A percentile compares a stretch with the other conserved stretches of the same genome.
phyloP scores from a whole-genome alignment of 139 green algal genomes.

The Astrephomene gubernaculifera region DNA sequence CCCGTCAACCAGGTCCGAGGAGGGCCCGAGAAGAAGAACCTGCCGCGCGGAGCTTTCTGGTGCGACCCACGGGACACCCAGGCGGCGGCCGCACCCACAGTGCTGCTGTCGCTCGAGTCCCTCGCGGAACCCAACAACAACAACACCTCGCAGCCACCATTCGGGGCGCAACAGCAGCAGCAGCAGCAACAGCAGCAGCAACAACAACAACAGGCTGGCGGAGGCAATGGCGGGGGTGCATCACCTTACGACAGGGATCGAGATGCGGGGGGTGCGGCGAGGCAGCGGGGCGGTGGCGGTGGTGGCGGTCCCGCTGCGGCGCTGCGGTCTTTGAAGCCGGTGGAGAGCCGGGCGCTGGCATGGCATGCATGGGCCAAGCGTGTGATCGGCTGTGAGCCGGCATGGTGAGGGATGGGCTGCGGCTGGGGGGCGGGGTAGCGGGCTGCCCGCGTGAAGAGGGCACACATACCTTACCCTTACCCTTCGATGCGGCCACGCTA shows the following conservation, averaged over 20 bases:
- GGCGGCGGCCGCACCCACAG: background rate
- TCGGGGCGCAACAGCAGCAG: slow-evolving; percentile 18
- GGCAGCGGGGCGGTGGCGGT: background rate
- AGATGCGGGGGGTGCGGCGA: background rate
- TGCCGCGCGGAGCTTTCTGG: slow-evolving; percentile 70
- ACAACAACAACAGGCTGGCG: no score
- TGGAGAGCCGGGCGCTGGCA: slow-evolving; percentile 68
- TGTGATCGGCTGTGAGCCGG: slow-evolving; percentile 43
- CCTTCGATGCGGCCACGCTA: no score
- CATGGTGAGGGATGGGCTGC: slow-evolving; percentile 21
- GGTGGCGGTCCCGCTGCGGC: background rate
- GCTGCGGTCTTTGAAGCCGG: slow-evolving; percentile 35
- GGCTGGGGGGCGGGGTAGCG: background rate
- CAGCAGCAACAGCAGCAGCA: slow-evolving; percentile 1
- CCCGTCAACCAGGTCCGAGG: slow-evolving; percentile 49
- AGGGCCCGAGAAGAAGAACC: slow-evolving; percentile 66
- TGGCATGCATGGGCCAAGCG: slow-evolving; percentile 76
- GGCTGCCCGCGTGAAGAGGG: no score
- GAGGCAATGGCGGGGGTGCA: no score
- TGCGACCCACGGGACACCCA: slow-evolving; percentile 3
- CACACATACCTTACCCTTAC: no score
- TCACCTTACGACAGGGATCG: background rate
- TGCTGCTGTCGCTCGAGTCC: slow-evolving; percentile 1
- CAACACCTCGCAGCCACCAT: background rate
- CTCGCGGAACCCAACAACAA: background rate